These are phyloP conservation scores for Elaeis oleifera DNA, from an alignment of 202 grass and related monocot species.

Conservation along the genomic window DNA sequence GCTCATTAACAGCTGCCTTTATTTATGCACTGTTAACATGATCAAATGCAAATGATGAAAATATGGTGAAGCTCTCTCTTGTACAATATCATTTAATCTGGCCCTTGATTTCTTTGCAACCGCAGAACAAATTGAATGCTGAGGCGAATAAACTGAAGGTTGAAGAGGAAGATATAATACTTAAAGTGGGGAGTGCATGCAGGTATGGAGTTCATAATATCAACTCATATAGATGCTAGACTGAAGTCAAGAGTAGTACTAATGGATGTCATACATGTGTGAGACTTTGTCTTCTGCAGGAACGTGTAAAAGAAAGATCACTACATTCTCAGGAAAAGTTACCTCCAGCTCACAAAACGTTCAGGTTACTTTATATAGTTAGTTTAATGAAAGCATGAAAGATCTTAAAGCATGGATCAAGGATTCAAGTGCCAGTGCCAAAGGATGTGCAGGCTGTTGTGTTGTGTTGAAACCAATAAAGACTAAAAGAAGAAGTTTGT, in stretches of 20 bases:
- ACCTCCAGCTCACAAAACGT: slow-evolving; percentile 53
- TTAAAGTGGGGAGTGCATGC: slow-evolving; percentile 79
- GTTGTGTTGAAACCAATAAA: no score
- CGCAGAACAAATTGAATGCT: slow-evolving; percentile 69
- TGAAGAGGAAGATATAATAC: slow-evolving; percentile 73
- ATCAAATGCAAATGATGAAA: no score
- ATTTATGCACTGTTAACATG: not conserved
- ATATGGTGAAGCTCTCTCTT: no score
- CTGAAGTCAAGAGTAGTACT: slow-evolving; percentile 9
- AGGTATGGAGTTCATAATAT: slow-evolving; percentile 36
- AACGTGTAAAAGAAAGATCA: slow-evolving; percentile 68
- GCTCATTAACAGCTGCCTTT: not conserved
- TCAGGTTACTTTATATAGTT: slow-evolving; percentile 21
- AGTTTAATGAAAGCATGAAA: no score
- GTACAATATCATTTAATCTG: not conserved
- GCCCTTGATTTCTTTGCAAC: slow-evolving; percentile 2
- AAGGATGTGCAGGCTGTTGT: no score
- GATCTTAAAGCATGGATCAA: no score
- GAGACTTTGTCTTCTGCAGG: slow-evolving; percentile 38
- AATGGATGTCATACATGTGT: slow-evolving; percentile 6
- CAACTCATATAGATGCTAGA: slow-evolving; percentile 1
- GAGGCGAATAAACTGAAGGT: slow-evolving; percentile 67
- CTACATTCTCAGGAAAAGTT: slow-evolving; percentile 43
- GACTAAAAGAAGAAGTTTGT: no score
- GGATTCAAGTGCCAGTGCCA: no score